These are phyloP conservation scores for Hyaloscypha finlandica DNA, from an alignment of 495 filamentous ascomycete species.

Conservation along the genomic window DNA sequence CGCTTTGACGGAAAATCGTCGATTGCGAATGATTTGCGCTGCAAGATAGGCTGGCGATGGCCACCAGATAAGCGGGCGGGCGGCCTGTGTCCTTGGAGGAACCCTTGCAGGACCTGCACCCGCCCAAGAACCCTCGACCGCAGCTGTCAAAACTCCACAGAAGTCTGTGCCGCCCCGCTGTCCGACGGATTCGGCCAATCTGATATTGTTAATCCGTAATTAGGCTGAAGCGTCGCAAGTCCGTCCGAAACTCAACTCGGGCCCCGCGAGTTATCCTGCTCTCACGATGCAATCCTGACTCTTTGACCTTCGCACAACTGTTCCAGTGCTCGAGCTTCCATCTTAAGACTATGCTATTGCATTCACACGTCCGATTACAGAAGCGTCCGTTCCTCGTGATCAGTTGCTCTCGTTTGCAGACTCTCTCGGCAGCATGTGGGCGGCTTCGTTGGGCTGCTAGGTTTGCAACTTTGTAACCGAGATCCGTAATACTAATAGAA, in stretches of 20 bases:
- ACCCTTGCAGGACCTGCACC: background rate
- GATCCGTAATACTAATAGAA: too few species aligned
- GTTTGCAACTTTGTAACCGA: background rate
- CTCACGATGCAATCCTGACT: background rate
- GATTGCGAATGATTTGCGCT: background rate
- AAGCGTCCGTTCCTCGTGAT: background rate
- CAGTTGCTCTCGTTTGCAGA: background rate
- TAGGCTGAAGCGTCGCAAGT: background rate
- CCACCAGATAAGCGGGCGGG: background rate
- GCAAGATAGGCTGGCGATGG: background rate
- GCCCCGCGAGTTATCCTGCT: background rate
- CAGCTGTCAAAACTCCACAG: background rate
- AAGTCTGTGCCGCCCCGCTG: background rate
- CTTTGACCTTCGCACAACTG: background rate
- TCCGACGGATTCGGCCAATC: background rate
- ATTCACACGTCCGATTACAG: background rate
- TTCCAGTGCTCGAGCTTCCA: background rate
- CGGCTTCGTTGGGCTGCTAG: background rate
- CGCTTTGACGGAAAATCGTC: background rate
- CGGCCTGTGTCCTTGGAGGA: background rate
- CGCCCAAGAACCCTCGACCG: background rate
- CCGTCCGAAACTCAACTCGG: background rate
- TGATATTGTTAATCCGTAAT: background rate
- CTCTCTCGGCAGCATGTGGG: background rate
- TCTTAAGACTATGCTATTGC: background rate